phyloP scores from a whole-genome alignment of 2,329 filamentous ascomycete species.

The Chaetomiaceae sp. region DNA sequence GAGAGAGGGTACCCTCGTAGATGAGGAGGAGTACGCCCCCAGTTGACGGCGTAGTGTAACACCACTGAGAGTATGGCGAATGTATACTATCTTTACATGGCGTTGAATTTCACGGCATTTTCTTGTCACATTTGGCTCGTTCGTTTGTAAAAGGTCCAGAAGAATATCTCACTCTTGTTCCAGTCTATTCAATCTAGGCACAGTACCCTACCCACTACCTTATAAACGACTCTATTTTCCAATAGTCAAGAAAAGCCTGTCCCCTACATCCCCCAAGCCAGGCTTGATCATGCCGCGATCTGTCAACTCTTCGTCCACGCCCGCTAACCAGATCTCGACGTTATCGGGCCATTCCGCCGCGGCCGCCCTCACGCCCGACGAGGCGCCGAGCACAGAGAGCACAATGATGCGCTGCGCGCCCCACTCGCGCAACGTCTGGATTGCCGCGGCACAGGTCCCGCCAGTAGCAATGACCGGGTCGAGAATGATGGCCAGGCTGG shows the following conservation, averaged over 20 bases:
- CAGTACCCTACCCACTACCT: not conserved
- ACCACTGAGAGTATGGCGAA: not conserved
- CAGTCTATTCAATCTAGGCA: not conserved
- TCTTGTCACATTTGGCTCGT: not conserved
- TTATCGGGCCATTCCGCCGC: conserved; percentile 74
- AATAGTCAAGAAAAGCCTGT: conserved; percentile 82
- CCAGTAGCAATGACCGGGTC: conserved; percentile 94
- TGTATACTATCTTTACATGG: not conserved
- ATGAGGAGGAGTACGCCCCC: conserved; percentile 59
- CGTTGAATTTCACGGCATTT: not conserved
- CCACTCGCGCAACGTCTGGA: conserved; percentile 86
- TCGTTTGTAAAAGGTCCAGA: too few species aligned
- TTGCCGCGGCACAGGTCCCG: conserved; percentile 82
- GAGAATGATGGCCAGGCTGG: conserved; percentile 71
- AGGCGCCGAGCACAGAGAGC: conserved; percentile 68
- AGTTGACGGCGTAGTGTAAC: not conserved
- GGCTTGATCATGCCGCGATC: conserved; percentile 85
- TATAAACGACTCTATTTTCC: conserved; percentile 57
- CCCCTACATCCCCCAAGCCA: conserved; percentile 84
- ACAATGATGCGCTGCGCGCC: conserved; percentile 79
- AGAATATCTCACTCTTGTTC: too few species aligned
- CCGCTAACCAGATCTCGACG: conserved; percentile 78
- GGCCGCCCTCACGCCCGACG: conserved; percentile 64
- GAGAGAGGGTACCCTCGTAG: conserved; percentile 70
- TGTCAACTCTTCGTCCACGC: conserved; percentile 69